Conservation (phyloP, 208 protist genomes). For the Trichomonas gallinae region DNA sequence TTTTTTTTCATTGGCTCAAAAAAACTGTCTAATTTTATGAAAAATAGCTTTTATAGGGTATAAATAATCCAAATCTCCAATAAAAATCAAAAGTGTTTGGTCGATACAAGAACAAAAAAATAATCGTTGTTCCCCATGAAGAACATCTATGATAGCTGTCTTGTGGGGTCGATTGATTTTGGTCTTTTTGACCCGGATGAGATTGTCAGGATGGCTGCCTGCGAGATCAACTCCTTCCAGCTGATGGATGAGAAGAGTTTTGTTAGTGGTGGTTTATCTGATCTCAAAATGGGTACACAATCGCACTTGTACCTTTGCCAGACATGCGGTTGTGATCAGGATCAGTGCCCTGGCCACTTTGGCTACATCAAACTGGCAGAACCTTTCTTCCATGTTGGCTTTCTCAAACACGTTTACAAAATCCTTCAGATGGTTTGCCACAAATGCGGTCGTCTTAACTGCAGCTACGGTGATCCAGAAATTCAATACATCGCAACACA, state of each 20-base stretch:
- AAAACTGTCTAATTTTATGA: too few relatives aligned
- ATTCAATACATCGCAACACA: neutral
- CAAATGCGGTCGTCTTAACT: neutral
- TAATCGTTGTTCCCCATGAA: neutral
- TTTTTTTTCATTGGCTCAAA: too few relatives aligned
- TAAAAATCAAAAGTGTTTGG: too few relatives aligned
- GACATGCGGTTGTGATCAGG: neutral
- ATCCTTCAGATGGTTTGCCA: neutral
- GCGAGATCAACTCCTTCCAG: neutral
- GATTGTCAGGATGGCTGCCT: neutral
- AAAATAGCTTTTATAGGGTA: too few relatives aligned
- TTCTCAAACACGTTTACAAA: neutral
- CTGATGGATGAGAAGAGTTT: neutral
- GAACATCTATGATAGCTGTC: neutral
- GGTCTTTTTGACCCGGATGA: neutral
- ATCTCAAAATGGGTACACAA: neutral
- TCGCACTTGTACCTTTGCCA: neutral
- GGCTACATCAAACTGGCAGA: conserved; percentile 12
- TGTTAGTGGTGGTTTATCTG: neutral
- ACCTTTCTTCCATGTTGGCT: neutral
- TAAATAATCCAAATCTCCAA: too few relatives aligned
- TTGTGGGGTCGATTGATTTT: neutral
- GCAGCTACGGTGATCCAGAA: neutral
- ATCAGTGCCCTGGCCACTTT: conserved; percentile 22
- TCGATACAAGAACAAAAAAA: neutral